phyloP scores from a whole-genome alignment of 108 stramenopile species.

The Cyclotella kingstonii region DNA sequence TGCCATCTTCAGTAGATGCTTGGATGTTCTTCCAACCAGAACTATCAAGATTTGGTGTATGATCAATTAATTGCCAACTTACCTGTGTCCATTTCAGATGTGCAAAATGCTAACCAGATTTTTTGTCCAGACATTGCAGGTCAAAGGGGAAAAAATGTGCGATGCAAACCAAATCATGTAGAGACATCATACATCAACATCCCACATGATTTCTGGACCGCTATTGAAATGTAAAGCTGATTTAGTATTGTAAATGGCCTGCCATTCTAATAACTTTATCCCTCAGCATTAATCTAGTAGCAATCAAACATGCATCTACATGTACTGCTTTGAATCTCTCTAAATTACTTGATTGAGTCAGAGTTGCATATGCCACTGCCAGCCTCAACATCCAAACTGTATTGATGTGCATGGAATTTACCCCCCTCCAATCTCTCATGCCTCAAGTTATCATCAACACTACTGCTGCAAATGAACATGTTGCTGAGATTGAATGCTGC shows the following conservation, averaged over 20 bases:
- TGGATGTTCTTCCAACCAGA: not conserved
- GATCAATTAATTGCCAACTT: too few relatives aligned
- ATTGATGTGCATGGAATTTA: conserved; percentile 20
- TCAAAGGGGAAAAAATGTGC: too few relatives aligned
- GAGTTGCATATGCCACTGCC: conserved; percentile 2
- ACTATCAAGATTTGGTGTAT: not conserved
- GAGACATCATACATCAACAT: too few relatives aligned
- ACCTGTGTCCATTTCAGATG: too few relatives aligned
- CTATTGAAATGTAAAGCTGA: too few relatives aligned
- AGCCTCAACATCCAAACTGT: conserved; percentile 18
- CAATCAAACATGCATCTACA: not conserved
- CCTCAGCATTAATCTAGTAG: conserved; percentile 13
- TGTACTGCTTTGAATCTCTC: conserved; percentile 11
- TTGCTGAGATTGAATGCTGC: conserved; percentile 1
- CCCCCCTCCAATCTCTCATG: not conserved
- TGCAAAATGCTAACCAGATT: too few relatives aligned
- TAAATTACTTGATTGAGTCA: not conserved
- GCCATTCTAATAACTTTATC: conserved; percentile 39
- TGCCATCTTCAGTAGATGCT: not conserved
- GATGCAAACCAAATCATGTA: too few relatives aligned
- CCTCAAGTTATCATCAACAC: conserved; percentile 9
- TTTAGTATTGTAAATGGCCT: conserved; percentile 27
- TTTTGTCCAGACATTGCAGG: too few relatives aligned
- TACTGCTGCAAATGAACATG: conserved; percentile 14
- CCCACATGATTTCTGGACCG: too few relatives aligned